Percentiles rank a stretch among this genome's conserved stretches.
Evolutionary conservation across 345 rosid genomes (phyloP).

Genomic region (Euphorbia pulcherrima): DNA sequence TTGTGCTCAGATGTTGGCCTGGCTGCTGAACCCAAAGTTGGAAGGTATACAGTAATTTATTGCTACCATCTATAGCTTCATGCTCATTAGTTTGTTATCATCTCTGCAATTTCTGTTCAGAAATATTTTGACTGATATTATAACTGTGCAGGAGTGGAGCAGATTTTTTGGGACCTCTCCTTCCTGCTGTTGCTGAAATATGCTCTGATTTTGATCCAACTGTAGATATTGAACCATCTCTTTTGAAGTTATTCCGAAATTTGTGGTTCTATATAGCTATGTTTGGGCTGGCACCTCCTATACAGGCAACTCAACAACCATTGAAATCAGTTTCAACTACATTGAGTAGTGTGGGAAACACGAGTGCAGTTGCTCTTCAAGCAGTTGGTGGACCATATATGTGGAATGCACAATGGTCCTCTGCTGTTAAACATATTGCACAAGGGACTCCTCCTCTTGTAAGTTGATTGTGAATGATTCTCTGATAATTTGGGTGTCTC

Average conservation of each 20-base stretch:
- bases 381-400: slow-evolving; percentile 96
- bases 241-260: slow-evolving; percentile 92
- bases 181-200: slow-evolving; percentile 96
- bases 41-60: slow-evolving; percentile 48
- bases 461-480: slow-evolving; percentile 42
- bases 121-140: slow-evolving; percentile 14
- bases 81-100: slow-evolving; percentile 7
- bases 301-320: slow-evolving; percentile 53
- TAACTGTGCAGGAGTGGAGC: slow-evolving; percentile 84
- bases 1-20: slow-evolving; percentile 97
- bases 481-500: slow-evolving; percentile 13
- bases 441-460: slow-evolving; percentile 99
- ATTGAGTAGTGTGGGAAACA: slow-evolving; percentile 71
- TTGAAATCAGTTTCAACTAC: slow-evolving; percentile 67
- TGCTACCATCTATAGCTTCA: slow-evolving; percentile 7
- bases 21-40: slow-evolving; percentile 96
- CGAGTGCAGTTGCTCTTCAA: slow-evolving; percentile 67
- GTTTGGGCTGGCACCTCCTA: slow-evolving; percentile 96
- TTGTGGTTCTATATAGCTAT: slow-evolving; percentile 97
- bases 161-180: slow-evolving; percentile 90
- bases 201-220: slow-evolving; percentile 95
- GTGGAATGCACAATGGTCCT: slow-evolving; percentile 80
- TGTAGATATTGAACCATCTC: slow-evolving; percentile 79
- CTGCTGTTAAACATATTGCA: slow-evolving; percentile 88
- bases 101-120: slow-evolving; percentile 15